Evolutionary conservation across 352 stramenopile species (phyloP), one percentile per base, ranked within the genome.

Genomic region (Peronosclerospora sorghi): DNA sequence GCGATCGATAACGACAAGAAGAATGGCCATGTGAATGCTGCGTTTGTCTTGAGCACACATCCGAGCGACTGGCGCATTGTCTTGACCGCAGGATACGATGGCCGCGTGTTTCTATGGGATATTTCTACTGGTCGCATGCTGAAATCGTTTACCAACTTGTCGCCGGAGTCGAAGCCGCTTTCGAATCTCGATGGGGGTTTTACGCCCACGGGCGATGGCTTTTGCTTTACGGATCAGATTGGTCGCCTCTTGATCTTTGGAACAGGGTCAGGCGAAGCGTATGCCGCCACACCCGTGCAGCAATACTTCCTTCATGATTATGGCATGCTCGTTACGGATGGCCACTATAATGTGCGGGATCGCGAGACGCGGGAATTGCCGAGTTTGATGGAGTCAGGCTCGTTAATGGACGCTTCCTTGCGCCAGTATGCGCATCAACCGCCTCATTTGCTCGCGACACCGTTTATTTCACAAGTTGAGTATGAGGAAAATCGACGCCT

Each of bases 271-370:
- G 68, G 73, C 34, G 63, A 84, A 24, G 53, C 73, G 10, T 90
- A 77, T 32, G 51, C 57, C 2, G 66, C 60, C 4, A 72, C 64
- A 4, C 81, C 76, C 14, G 64, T 82, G 28, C 79, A 95, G 51
- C 86, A 96, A 49, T 88, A 88, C 44, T 96, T 96, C 44, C 59
- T 76, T 4, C 90, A 73, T 19, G 89, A 97, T 54, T 96, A 96
- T 42, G 73, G 73, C 5, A 79, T 85, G 48, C 62, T 96, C 18
- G 46, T 95, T 12, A 86, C 80, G 4, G 89, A 97, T 62, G 59
- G 70, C 4, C 54, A 91, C 43, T 86, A 93, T 29, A 90, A 95
- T 35, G 86, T 95, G 4, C 60, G 84, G 1, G 89, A 97, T 51
- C 71, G 79, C 5, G 82, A 87, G 41, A 94, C 83, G 10, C 73